Evolutionary conservation across 768 basidiomycete species (phyloP), one percentile per base, ranked within the genome.

Genomic region (Mrakia gelida): DNA sequence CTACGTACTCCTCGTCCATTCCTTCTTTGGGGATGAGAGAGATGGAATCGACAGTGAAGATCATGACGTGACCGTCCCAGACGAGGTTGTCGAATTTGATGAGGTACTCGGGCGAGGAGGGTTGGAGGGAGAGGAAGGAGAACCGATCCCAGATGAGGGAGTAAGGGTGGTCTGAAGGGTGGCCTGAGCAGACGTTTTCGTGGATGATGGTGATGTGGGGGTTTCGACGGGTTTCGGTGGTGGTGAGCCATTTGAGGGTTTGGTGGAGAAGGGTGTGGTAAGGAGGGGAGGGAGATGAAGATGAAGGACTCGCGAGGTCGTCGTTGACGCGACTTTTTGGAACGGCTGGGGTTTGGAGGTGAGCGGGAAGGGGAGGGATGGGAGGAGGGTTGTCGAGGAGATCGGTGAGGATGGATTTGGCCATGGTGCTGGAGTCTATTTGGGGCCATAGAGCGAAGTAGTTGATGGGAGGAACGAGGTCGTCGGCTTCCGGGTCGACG

Each of bases 361-460:
- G 34, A 16, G 65, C 16, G 5, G 67, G 41, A 8, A 26, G 67
- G 41, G 26, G 34, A 41, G 67, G 11, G 3, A 23, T 26, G 34
- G 38, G 32, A 41, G 67, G 67, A 70, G 65, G 65, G 3, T 13
- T 1, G 16, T 11, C 5, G 21, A 23, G 18, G 41, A 41, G 10
- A 5, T 1, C 8, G 2, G 16, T 5, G 34, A 70, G 13, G 41
- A 70, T 70, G 1, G 1, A 3, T 23, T 43, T 3, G 10, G 34
- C 32, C 11, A 45, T 18, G 5, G 3, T 2, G 5, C 21, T 4
- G 2, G 1, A 10, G 67, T 70, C 9, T 5, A 70, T 10, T 11
- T n/a, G 18, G 8, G 38, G 67, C 67, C 67, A 70, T 1, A 70
- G 67, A 41, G 38, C 67, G 13, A 70, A 70, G 67, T 70, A 70